phyloP scores from a whole-genome alignment of 352 stramenopile genomes.

The Elongisporangium undulatum region DNA sequence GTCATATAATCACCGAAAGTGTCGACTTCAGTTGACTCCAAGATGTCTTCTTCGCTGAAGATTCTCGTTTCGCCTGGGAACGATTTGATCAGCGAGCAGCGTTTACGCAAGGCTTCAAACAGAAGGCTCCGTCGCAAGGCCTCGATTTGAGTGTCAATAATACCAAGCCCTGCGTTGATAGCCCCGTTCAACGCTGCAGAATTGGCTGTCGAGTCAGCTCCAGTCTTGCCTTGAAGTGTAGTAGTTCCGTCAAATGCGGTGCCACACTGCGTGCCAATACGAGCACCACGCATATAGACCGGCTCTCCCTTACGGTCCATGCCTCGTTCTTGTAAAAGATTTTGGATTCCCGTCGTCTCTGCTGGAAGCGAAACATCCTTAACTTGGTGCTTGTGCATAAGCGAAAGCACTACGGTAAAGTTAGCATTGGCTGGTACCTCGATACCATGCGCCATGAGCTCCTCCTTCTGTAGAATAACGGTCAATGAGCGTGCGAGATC shows the following conservation, averaged over 20 bases:
- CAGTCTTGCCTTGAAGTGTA: neutral
- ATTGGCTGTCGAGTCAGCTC: neutral
- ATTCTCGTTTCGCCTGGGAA: conserved; percentile 50
- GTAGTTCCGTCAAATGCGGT: conserved; percentile 10
- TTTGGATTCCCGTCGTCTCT: conserved; percentile 37
- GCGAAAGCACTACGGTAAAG: conserved; percentile 33
- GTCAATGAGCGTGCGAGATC: conserved; percentile 52
- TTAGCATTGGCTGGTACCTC: conserved; percentile 42
- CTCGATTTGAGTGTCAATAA: conserved; percentile 67
- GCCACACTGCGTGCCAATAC: conserved; percentile 47
- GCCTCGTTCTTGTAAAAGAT: conserved; percentile 33
- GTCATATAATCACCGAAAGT: conserved; percentile 65
- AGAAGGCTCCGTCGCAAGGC: conserved; percentile 54
- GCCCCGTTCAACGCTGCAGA: neutral
- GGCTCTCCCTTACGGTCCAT: conserved; percentile 62
- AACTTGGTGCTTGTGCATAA: conserved; percentile 57
- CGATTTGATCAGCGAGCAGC: conserved; percentile 65
- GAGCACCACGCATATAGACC: conserved; percentile 51
- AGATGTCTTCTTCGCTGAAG: conserved; percentile 32
- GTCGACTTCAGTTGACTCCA: conserved; percentile 56
- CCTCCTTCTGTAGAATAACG: conserved; percentile 60
- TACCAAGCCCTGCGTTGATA: conserved; percentile 46
- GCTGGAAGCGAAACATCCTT: conserved; percentile 43
- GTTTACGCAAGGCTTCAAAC: conserved; percentile 60
- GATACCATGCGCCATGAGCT: conserved; percentile 30